Evolutionary conservation across 1,284 basidiomycete genomes (phyloP).

Genomic region (Cryptococcus wingfieldii): DNA sequence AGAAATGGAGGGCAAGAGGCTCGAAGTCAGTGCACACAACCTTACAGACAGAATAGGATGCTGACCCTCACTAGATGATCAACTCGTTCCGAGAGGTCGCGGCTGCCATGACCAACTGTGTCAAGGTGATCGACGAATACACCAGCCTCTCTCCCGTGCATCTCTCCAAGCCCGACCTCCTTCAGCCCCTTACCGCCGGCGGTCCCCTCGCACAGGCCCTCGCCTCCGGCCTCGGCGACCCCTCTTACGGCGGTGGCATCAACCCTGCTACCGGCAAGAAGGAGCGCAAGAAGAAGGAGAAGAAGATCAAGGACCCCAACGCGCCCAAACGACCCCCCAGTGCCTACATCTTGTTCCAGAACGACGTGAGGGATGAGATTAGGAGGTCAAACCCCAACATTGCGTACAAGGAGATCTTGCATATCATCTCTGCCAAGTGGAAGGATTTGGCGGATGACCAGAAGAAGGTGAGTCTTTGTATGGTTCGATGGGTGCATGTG

Average conservation of each 20-base stretch:
- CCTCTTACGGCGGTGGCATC: slow-evolving; percentile 9
- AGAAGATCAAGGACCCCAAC: slow-evolving; percentile 73
- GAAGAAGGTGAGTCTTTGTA: slow-evolving; percentile 60
- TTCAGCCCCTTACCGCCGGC: slow-evolving; percentile 5
- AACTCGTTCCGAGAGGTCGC: slow-evolving; percentile 46
- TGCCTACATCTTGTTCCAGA: slow-evolving; percentile 94
- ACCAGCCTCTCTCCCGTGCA: slow-evolving; percentile 37
- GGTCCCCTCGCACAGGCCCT: slow-evolving; percentile 13
- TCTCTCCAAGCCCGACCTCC: slow-evolving; percentile 15
- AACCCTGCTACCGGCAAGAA: slow-evolving; percentile 26
- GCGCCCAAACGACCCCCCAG: slow-evolving; percentile 91
- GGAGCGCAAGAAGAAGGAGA: slow-evolving; percentile 39
- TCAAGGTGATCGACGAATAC: slow-evolving; percentile 45
- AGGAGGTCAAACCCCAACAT: slow-evolving; percentile 59
- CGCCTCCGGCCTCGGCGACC: slow-evolving; percentile 12
- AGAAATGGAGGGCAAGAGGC: slow-evolving; percentile 47
- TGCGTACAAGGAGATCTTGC: slow-evolving; percentile 67
- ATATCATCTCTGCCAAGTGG: slow-evolving; percentile 72
- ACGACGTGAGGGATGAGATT: slow-evolving; percentile 69
- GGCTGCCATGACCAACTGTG: slow-evolving; percentile 45
- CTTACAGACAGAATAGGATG: background rate
- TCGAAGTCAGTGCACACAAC: slow-evolving; percentile 31
- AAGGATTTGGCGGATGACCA: slow-evolving; percentile 60
- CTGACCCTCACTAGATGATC: slow-evolving; percentile 40
- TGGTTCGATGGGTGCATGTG: background rate